Base-by-base conservation (phyloP, 257 asterid species). In the Solanum pennellii region DNA sequence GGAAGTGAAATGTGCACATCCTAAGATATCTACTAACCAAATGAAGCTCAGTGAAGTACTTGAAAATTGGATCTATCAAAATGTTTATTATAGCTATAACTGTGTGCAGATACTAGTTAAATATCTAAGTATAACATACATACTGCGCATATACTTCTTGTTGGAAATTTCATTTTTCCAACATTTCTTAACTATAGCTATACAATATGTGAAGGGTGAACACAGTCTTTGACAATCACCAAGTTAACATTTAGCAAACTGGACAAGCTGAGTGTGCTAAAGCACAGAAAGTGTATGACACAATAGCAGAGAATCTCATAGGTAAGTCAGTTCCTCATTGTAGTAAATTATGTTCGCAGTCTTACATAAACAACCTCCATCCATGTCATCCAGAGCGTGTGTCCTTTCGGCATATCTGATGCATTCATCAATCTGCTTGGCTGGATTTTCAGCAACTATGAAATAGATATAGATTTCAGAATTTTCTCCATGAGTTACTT, bases 1-100 rank as follows among this genome's bases (percentile, higher is more conserved):
- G 44, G 93, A 94, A 71, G 97, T 94, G 88, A 94, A 93, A 89
- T 90, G 93, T n/a, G 95, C 98, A 94, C 94, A 94, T 74, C 98
- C 99, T 16, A 96, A 69, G 25, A 20, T 56, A 56, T 56, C 65
- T 56, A 56, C 25, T 11, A 56, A 56, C 65, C 65, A 56, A 56
- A 56, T 56, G 65, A 56, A 56, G 65, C 65, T 56, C 65, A 20
- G 65, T 20, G 5, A 56, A 56, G 65, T n/a, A 56, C 65, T 56
- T 56, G 65, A 56, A 56, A 56, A 41, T 35, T 27, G 65, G 66
- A 79, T 59, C 49, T 59, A 29, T 39, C 69, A 23, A 37, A 52
- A 79, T 47, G 56, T 35, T 74, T 74, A 73, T 73, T 73, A 73
- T 74, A 65, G 72, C 16, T n/a, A n/a, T 10, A 65, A 65, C 15